Evolutionary conservation across 352 stramenopile species (phyloP), one percentile per base, ranked within the genome.

Genomic region (Achlya hypogyna): DNA sequence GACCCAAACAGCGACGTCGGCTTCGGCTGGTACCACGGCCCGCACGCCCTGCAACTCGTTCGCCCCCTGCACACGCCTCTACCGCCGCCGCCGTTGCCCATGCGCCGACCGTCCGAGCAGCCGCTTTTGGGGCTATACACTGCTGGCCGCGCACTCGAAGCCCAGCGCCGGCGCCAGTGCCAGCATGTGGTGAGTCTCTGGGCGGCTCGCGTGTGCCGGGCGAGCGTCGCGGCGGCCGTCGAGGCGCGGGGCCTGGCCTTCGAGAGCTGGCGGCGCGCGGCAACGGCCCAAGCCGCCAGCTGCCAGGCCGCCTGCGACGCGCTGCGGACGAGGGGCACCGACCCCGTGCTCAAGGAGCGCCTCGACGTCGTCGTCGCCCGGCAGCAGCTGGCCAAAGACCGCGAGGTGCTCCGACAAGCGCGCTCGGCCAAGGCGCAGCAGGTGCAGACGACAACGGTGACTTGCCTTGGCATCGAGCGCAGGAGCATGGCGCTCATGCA

Each of bases 401-500:
- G 51, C 4, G 40, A 67, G 20, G 60, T 16, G n/a, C 5, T 67
- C 5, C 60, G 60, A 16, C 16, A 67, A 10, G 25, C 16, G 16
- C 60, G 60, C 9, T 27, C 47, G 14, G 38, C 16, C 20, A 25
- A 67, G 18, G 40, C 60, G 16, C n/a, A 5, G 14, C 28, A 51
- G 10, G 32, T 35, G 4, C n/a, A 60, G 38, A 67, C 60, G 31
- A 67, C 60, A 40, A 67, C 60, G 10, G 34, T 47, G 4, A 49
- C 60, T 12, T 67, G 60, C 28, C 51, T 67, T 16, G 60, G 42
- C 29, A 67, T 67, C 14, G 60, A 67, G 31, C 42, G 51, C 35
- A 25, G 34, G 5, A 58, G 40, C 40, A 58, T 31, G 18, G 51
- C 43, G 31, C 35, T 67, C 31, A 0, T 67, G 1, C 42, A 67